Evolutionary conservation across 768 basidiomycete genomes (phyloP).

Genomic region (Lactifluus echinatus): DNA sequence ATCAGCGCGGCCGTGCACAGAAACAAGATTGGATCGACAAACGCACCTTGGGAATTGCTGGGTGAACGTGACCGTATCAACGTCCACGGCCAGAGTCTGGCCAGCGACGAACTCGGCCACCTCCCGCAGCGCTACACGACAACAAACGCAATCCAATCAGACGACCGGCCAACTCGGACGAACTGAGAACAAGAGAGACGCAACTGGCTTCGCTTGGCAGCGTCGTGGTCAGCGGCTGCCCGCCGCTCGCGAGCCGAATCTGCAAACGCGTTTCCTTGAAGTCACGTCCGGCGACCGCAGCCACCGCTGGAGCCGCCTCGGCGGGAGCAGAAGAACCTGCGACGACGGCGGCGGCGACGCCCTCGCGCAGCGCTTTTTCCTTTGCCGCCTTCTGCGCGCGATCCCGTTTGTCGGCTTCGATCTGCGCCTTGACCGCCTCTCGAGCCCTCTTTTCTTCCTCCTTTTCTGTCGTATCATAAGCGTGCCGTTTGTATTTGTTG

Average conservation of each 20-base stretch:
- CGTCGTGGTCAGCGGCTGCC: constrained; percentile 73
- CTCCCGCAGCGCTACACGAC: constrained; percentile 73
- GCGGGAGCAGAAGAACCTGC: constrained; percentile 30
- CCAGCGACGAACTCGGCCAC: constrained; percentile 84
- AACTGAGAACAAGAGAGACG: constrained; percentile 25
- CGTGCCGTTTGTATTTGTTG: neutral
- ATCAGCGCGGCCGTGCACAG: neutral
- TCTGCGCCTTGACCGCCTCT: constrained; percentile 86
- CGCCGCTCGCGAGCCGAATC: constrained; percentile 77
- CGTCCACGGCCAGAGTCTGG: constrained; percentile 59
- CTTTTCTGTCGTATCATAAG: constrained; percentile 54
- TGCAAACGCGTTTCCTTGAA: constrained; percentile 85
- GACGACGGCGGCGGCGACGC: constrained; percentile 34
- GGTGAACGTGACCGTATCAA: constrained; percentile 69
- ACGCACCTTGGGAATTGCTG: constrained; percentile 79
- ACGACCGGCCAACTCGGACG: neutral
- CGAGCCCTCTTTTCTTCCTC: constrained; percentile 78
- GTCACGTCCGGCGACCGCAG: constrained; percentile 51
- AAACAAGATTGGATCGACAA: neutral
- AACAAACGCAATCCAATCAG: no score
- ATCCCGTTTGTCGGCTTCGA: constrained; percentile 86
- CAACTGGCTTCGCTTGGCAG: constrained; percentile 69
- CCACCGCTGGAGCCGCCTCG: constrained; percentile 31
- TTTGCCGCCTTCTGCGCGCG: constrained; percentile 81
- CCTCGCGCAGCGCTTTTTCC: constrained; percentile 89